These are phyloP conservation scores for Pseudoperonospora humuli DNA, from an alignment of 352 stramenopile genomes.

Conservation along the genomic window DNA sequence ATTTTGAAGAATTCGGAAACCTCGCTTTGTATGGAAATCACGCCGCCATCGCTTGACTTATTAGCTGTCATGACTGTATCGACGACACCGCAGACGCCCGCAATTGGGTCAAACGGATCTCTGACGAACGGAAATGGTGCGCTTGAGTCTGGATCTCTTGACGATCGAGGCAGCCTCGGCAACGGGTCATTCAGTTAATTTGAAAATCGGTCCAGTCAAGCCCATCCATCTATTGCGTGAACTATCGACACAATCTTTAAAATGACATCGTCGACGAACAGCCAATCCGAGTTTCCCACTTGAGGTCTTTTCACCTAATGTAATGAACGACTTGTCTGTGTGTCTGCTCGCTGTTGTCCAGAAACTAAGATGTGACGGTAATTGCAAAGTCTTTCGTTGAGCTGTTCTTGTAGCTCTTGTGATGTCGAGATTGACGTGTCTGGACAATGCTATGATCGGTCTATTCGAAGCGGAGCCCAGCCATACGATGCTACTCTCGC, in stretches of 20 bases:
- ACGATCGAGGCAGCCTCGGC: conserved; percentile 26
- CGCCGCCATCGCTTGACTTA: conserved; percentile 45
- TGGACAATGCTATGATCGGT: too few relatives aligned
- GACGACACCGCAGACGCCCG: conserved; percentile 12
- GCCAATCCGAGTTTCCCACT: conserved; percentile 4
- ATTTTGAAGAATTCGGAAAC: conserved; percentile 38
- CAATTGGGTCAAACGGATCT: conserved; percentile 25
- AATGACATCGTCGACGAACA: conserved; percentile 11
- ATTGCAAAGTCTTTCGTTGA: too few relatives aligned
- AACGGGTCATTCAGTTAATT: conserved; percentile 33
- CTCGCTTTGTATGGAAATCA: conserved; percentile 45
- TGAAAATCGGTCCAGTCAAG: not conserved
- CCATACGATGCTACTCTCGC: too few relatives aligned
- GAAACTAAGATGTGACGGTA: too few relatives aligned
- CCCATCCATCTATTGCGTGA: not conserved
- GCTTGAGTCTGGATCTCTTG: conserved; percentile 15
- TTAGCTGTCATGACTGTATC: conserved; percentile 58
- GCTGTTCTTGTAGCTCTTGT: too few relatives aligned
- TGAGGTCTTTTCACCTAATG: conserved; percentile 24
- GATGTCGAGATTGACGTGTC: too few relatives aligned
- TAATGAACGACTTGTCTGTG: too few relatives aligned
- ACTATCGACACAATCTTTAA: conserved; percentile 18
- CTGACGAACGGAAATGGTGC: conserved; percentile 27
- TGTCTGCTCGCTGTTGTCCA: too few relatives aligned
- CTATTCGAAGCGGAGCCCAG: too few relatives aligned